Base-by-base conservation (phyloP, 176 grass and related monocot genomes). In the Carex myosuroides region DNA sequence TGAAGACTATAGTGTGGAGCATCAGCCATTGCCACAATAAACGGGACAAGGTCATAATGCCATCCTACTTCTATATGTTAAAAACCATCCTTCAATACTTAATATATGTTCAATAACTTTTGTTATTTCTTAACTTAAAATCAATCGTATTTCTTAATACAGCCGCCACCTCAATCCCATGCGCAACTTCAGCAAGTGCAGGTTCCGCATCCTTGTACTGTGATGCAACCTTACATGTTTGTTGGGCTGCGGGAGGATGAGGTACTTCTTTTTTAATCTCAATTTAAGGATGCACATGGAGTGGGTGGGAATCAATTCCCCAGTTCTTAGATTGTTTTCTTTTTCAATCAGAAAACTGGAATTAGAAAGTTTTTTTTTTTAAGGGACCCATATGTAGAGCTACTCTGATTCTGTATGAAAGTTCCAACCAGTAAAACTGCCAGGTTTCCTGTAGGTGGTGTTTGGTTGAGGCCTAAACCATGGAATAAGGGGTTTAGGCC, bases 1-100 rank as follows among this genome's bases (percentile, higher is more conserved):
- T 99, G 96, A 99, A 99, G 83, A 99, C 96, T 67, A 95, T 99
- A 86, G 94, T 99, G 73, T 99, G 96, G 96, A 99, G 96, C 85
- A 99, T 99, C 80, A 99, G 91, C 48, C 89, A 99, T 92, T 90
- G 89, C 86, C 93, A 99, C 79, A 90, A 89, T 90, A 87, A 91
- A 85, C 96, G 96, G 9, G 83, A 88, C 33, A 93, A 99, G 96
- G 96, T 99, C 84, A 60, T 32, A 17, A 79, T 75, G 33, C 79
- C 61, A 73, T 72, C 42, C 29, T 48, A 13, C 17, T 55, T 13
- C 50, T n/a, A 22, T 89, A 73, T 57, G 41, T 13, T 82, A 37
- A 60, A 71, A 85, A 46, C 29, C 3, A 64, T 76, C 37, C 2
- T 76, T 55, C 24, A 26, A 56, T 56, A 77, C 48, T 53, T 24